Evolutionary conservation across 306 rosid genomes (phyloP), one percentile per base, ranked within the genome.

Genomic region (Purshia tridentata): DNA sequence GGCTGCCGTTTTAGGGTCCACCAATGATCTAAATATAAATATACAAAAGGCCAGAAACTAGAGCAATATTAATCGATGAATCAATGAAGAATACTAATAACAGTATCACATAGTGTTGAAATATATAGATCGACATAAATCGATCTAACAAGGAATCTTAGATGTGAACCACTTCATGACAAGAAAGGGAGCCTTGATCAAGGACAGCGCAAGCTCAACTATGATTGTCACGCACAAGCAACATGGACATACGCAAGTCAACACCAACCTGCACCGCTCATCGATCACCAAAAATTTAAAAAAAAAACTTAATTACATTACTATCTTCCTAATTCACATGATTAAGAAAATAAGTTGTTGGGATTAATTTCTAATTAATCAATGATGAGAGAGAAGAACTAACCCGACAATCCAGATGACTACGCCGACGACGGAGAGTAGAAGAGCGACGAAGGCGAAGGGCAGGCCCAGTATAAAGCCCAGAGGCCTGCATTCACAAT

Each of bases 111-210:
- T 23, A 0, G 29, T 23, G 29, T 23, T 23, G 29, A 50, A 53
- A 53, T n/a, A n/a, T 18, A 8, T 4, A 2, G 55, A n/a, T 50
- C 18, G 5, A 4, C 42, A 58, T 6, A 4, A 2, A 4, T 11
- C 9, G 23, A 20, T n/a, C 70, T 87, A 93, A 84, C 96, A 90
- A 15, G 98, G 97, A 70, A 93, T 90, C 81, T 88, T 88, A 51
- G 93, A 88, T 52, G 81, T 88, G 86, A 93, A 93, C 97, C 98
- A 88, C 72, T 88, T 47, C 93, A 93, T 93, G 67, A 93, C 83
- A 11, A 20, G 6, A 77, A 90, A 75, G 4, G 98, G 97, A 83
- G 90, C 91, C 86, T 82, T 87, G 76, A 93, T 82, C 74, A 90
- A 69, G 3, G 73, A 87, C 70, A 88, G 56, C 23, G 96, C 98